Evolutionary conservation across 2,329 filamentous ascomycete genomes (phyloP), one percentile per base, ranked within the genome.

Genomic region (Aspergillus latus): DNA sequence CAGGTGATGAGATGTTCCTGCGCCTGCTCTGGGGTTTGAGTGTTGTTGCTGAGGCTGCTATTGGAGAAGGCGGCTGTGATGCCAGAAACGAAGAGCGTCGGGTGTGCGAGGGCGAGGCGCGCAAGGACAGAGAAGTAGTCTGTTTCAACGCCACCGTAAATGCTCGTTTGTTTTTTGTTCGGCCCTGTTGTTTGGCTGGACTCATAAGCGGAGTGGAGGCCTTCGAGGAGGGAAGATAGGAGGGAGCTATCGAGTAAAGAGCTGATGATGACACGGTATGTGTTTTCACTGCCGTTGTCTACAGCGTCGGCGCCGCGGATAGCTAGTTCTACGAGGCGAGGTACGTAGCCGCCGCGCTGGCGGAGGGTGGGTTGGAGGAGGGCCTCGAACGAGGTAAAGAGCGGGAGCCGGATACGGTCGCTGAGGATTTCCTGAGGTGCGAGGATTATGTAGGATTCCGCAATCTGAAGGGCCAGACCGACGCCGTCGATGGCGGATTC

Each of bases 101-200:
- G 90, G 37, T 88, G 88, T 0, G 87, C 86, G 2, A 96, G 76
- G 0, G 87, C 84, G 13, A 97, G 82, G 1, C 92, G 88, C 1
- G 90, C 87, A 2, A 99, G 80, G 2, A 97, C 85, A 4, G 85
- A 84, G 67, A 96, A 88, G 71, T 96, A 96, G 68, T 96, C 90
- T 0, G 89, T 89, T 68, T 96, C 86, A 0, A 89, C 87, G 9
- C 92, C 82, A 10, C 86, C 85, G 64, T 88, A 88, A 34, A 97
- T 83, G 30, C 84, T 83, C 40, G 86, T 83, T 16, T 84, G 80
- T 62, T 83, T 88, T 28, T 83, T 82, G 66, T 90, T 89, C 0
- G 93, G 92, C 0, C 94, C 93, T 0, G 89, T 89, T 0, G 89
- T 90, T 70, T 95, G 87, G 64, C 89, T 87, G 2, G 90, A 87